A percentile compares a stretch with the other conserved stretches of the same genome.
These are phyloP conservation scores for Viridothelium virens DNA, from an alignment of 495 filamentous ascomycete species.

Conservation along the genomic window DNA sequence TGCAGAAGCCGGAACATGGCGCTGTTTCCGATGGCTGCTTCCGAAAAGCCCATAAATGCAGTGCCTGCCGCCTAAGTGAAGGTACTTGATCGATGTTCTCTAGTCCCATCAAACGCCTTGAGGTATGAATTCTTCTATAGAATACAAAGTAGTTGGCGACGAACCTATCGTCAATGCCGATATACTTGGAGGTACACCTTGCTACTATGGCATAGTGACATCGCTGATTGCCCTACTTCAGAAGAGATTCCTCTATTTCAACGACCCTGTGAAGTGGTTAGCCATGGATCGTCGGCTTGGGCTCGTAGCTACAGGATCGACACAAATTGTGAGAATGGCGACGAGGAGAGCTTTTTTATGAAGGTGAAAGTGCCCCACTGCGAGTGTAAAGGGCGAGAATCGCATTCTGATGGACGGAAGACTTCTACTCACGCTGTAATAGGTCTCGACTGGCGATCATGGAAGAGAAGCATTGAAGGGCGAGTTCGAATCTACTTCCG, in stretches of 20 bases:
- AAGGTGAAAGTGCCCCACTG: background rate
- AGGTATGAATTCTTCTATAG: background rate
- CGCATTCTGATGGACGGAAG: too few relatives aligned
- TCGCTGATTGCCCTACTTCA: background rate
- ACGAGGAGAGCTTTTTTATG: background rate
- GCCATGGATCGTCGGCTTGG: background rate
- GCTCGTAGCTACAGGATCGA: background rate
- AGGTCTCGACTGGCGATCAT: background rate
- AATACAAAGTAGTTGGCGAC: background rate
- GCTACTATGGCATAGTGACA: background rate
- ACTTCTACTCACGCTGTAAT: background rate
- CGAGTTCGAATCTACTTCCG: background rate
- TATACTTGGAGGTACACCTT: background rate
- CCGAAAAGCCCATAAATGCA: too few relatives aligned
- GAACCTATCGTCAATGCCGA: background rate
- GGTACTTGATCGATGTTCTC: too few relatives aligned
- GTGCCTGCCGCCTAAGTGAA: too few relatives aligned
- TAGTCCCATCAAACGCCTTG: too few relatives aligned
- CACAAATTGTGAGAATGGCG: background rate
- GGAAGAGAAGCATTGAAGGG: background rate
- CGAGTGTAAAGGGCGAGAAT: too few relatives aligned
- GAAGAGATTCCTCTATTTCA: background rate
- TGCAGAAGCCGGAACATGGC: too few relatives aligned
- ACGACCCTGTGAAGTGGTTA: background rate
- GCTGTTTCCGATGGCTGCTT: too few relatives aligned